Base-by-base conservation (phyloP, 768 basidiomycete species). In the Cyclocybe aegerita region DNA sequence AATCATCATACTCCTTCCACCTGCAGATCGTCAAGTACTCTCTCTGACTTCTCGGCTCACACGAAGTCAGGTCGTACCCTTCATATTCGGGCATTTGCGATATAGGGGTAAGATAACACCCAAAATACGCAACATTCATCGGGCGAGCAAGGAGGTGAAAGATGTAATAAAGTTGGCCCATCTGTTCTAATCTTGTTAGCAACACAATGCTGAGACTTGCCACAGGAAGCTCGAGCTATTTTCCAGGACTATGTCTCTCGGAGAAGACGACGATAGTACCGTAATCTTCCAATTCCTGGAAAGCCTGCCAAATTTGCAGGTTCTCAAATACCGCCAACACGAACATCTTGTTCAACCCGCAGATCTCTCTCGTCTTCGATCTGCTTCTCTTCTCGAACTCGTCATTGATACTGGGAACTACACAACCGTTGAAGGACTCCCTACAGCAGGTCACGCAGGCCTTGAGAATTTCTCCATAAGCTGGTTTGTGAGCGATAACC, bases 261-360 rank as follows among this genome's bases (percentile, higher is more conserved):
- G 14, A 14, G 33, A 7, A 3, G 17, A 8, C 8, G 23, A 49
- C 30, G 10, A 40, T 12, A 5, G 14, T 31, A 7, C 29, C 12
- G 11, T 46, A 11, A 9, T 52, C 16, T 55, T 56, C 17, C 17
- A 44, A 8, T 48, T 52, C 17, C 16, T 56, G 12, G 15, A 37
- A 29, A 37, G 29, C 43, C 39, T 52, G 8, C 50, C 50, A 9
- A 52, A 48, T 42, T 39, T 56, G 4, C 50, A 41, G n/a, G 32
- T 31, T 12, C 45, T 56, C 9, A 30, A 1, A 8, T 48, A 39
- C 43, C 3, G 14, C 12, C 41, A 52, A 31, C 10, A 16, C n/a
- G 15, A 10, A 9, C 23, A n/a, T 9, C 38, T 45, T 8, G 15
- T 49, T 12, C 5, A 7, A 10, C 39, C 46, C 3, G 39, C 16